A percentile compares a stretch with the other conserved stretches of the same genome.
phyloP scores from a whole-genome alignment of 2,329 filamentous ascomycete genomes.

The Cordyceps cicadae region DNA sequence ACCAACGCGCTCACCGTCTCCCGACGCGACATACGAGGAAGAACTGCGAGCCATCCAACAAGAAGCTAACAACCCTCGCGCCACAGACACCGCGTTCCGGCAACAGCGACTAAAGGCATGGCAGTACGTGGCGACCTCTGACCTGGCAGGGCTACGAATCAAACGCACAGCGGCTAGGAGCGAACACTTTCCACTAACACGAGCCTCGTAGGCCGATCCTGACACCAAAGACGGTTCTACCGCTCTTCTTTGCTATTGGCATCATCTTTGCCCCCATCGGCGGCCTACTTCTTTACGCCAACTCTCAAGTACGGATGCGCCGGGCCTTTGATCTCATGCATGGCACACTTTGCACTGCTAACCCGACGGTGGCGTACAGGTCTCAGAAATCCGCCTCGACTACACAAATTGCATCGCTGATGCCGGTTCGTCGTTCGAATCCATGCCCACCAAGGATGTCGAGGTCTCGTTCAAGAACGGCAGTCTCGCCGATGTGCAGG shows the following conservation, averaged over 20 bases:
- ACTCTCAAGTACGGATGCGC: constrained; percentile 53
- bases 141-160: neutral
- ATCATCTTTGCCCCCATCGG: constrained; percentile 92
- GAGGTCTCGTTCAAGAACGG: constrained; percentile 62
- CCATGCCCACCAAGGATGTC: constrained; percentile 51
- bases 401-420: constrained; percentile 68
- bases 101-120: constrained; percentile 97
- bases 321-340: too few relatives aligned
- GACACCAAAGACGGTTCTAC: constrained; percentile 86
- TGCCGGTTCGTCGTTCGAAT: constrained; percentile 35
- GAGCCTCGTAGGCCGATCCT: constrained; percentile 64
- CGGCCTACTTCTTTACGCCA: constrained; percentile 77
- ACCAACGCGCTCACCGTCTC: neutral
- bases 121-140: constrained; percentile 59
- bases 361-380: constrained; percentile 41
- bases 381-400: constrained; percentile 84
- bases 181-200: constrained; percentile 23
- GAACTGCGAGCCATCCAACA: neutral
- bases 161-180: constrained; percentile 16
- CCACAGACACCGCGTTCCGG: constrained; percentile 82
- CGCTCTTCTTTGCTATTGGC: constrained; percentile 83
- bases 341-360: constrained; percentile 9
- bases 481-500: constrained; percentile 20
- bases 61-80: neutral
- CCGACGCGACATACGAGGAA: neutral